Evolutionary conservation across 345 rosid species (phyloP).

Genomic region (Hibiscus tridactylites): DNA sequence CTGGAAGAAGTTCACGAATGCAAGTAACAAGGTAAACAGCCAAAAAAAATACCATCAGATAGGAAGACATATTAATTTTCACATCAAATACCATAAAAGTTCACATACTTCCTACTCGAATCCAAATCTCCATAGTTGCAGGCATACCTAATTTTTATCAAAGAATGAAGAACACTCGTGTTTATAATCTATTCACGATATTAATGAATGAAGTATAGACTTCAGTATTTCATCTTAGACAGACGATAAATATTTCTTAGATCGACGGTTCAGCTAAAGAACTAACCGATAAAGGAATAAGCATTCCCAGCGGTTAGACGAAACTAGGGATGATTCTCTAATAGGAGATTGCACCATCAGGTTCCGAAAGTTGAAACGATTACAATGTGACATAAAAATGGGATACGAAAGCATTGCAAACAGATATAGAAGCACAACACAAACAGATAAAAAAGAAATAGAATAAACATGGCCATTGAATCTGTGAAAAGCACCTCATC

Average conservation of each 20-base stretch:
- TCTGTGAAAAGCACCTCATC: slow-evolving; percentile 27
- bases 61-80: background rate
- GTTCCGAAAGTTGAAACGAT: background rate
- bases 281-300: background rate
- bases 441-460: background rate
- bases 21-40: slow-evolving; percentile 9
- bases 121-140: background rate
- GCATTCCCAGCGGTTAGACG: background rate
- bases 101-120: background rate
- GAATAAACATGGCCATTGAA: too few relatives aligned
- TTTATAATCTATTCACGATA: background rate
- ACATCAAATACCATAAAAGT: background rate
- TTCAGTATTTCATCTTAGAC: background rate
- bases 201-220: background rate
- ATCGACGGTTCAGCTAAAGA: background rate
- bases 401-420: background rate
- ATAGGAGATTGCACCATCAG: background rate
- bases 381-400: background rate
- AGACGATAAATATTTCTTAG: background rate
- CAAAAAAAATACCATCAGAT: background rate
- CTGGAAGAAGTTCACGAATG: slow-evolving; percentile 30
- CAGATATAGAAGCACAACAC: background rate
- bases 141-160: background rate
- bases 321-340: background rate
- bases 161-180: too few relatives aligned